Conservation (phyloP, 345 rosid genomes). For the Syzygium aromaticum region DNA sequence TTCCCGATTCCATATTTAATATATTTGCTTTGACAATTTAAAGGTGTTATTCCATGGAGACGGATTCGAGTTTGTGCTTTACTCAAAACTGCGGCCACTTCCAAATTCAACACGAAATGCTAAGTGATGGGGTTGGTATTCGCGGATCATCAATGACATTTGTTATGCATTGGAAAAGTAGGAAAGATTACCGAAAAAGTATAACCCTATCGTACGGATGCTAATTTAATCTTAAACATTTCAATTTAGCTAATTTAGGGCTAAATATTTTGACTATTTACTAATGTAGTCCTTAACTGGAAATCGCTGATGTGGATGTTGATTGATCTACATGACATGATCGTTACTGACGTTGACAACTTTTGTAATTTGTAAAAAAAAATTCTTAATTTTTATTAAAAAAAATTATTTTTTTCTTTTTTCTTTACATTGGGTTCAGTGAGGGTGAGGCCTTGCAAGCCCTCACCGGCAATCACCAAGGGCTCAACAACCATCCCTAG, state of each 20-base stretch:
- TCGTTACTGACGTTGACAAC: accelerated
- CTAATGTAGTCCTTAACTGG: accelerated
- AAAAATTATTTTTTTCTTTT: neutral
- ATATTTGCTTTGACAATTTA: neutral
- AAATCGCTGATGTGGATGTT: neutral
- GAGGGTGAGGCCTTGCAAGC: neutral
- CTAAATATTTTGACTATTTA: neutral
- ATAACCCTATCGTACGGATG: neutral
- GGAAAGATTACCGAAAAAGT: neutral
- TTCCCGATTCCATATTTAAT: neutral
- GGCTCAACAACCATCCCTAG: accelerated
- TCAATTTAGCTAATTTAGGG: neutral
- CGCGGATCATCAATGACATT: neutral
- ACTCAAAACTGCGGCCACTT: neutral
- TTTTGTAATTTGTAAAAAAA: neutral
- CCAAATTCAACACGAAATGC: neutral
- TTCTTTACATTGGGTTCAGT: neutral
- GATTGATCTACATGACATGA: accelerated
- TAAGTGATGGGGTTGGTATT: neutral
- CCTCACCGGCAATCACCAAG: neutral
- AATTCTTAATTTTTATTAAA: neutral
- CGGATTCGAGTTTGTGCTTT: neutral
- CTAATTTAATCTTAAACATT: neutral
- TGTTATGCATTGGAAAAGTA: neutral
- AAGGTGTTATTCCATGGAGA: neutral